These are phyloP conservation scores for Acarospora socialis DNA, from an alignment of 2,329 filamentous ascomycete genomes.

Conservation along the genomic window DNA sequence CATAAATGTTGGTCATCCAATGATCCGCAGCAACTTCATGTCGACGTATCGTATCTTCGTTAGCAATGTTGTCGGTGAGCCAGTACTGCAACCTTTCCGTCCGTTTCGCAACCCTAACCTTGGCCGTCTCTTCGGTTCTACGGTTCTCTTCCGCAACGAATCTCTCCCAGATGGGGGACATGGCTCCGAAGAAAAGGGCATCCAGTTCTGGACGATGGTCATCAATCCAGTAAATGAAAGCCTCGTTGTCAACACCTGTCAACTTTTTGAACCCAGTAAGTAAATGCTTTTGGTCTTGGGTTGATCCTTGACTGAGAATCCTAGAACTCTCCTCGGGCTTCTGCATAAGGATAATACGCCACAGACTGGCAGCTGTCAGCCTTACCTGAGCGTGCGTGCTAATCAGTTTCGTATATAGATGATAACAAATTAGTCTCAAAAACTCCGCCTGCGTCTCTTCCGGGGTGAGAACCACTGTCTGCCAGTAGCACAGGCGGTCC, in stretches of 20 bases:
- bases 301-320: conserved; percentile 58
- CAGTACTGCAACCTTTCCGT: conserved; percentile 72
- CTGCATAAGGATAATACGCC: conserved; percentile 86
- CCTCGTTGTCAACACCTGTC: conserved; percentile 75
- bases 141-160: conserved; percentile 75
- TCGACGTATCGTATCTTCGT: conserved; percentile 59
- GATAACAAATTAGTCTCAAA: conserved; percentile 76
- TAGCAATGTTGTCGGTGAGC: conserved; percentile 53
- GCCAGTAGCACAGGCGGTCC: conserved; percentile 86
- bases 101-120: conserved; percentile 54
- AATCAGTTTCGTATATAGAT: conserved; percentile 79
- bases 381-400: conserved; percentile 54
- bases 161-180: conserved; percentile 75
- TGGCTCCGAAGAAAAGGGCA: conserved; percentile 62
- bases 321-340: conserved; percentile 69
- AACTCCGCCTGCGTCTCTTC: conserved; percentile 68
- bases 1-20: conserved; percentile 93
- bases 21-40: conserved; percentile 77
- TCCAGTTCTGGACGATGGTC: conserved; percentile 67
- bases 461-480: conserved; percentile 70
- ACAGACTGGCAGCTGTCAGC: conserved; percentile 64
- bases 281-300: conserved; percentile 55
- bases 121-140: conserved; percentile 61
- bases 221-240: conserved; percentile 81
- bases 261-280: conserved; percentile 68